A percentile compares a stretch with the other conserved stretches of the same genome.
These are phyloP conservation scores for Caloboletus firmus DNA, from an alignment of 1,284 basidiomycete species.

Conservation along the genomic window DNA sequence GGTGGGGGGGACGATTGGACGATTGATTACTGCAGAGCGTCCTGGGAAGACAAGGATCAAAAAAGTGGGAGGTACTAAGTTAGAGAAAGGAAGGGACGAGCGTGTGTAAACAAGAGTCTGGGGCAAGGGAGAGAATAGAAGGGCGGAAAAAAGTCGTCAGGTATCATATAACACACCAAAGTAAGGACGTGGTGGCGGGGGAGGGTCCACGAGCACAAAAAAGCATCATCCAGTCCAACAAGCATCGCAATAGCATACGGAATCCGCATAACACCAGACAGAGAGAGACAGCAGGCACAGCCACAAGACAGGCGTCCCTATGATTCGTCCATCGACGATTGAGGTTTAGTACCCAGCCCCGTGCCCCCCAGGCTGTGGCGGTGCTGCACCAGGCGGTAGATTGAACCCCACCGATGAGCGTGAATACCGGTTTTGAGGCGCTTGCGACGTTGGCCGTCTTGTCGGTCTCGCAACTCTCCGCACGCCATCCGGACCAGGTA, in stretches of 20 bases:
- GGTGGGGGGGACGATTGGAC: background rate
- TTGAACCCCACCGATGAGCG: conserved; percentile 49
- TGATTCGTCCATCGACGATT: background rate
- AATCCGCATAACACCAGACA: conserved; percentile 6
- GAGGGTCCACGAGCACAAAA: conserved; percentile 7
- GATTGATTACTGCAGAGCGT: background rate
- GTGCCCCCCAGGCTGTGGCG: conserved; percentile 49
- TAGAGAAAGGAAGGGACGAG: background rate
- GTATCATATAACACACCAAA: conserved; percentile 13
- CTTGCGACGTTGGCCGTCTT: conserved; percentile 58
- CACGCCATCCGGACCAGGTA: conserved; percentile 73
- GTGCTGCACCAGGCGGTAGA: conserved; percentile 74
- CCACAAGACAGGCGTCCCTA: conserved; percentile 5
- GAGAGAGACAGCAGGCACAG: background rate
- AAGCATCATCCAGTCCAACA: conserved; percentile 12
- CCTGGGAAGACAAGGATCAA: background rate
- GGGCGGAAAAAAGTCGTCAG: conserved; percentile 2
- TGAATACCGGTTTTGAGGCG: conserved; percentile 72
- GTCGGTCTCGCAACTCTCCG: conserved; percentile 64
- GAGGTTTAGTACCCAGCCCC: conserved; percentile 18
- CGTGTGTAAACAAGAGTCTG: conserved; percentile 5
- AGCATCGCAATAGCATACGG: conserved; percentile 11
- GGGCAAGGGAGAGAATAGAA: conserved; percentile 3
- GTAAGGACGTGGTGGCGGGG: background rate
- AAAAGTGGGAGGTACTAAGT: conserved; percentile 8